phyloP scores from a whole-genome alignment of 768 basidiomycete genomes.

The Lactarius sp. region DNA sequence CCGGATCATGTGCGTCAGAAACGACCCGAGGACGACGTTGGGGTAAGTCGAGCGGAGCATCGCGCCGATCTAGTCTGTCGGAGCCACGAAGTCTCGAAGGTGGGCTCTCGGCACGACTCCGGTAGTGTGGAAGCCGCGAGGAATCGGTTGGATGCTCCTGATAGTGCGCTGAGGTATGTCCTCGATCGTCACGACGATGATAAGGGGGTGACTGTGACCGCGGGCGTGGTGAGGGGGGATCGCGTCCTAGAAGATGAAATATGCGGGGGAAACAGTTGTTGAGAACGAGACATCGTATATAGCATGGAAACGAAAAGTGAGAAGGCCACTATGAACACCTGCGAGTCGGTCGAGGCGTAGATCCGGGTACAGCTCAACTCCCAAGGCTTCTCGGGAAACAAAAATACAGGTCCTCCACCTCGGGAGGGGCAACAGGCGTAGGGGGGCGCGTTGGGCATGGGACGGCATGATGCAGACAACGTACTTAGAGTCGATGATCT shows the following conservation, averaged over 20 bases:
- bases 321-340: slow-evolving; percentile 26
- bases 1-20: slow-evolving; percentile 16
- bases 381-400: slow-evolving; percentile 25
- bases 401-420: slow-evolving; percentile 22
- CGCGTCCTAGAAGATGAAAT: slow-evolving; percentile 28
- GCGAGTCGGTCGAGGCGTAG: slow-evolving; percentile 22
- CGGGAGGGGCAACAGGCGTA: slow-evolving; percentile 21
- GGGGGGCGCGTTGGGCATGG: slow-evolving; percentile 14
- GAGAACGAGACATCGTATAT: slow-evolving; percentile 23
- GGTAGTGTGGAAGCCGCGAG: slow-evolving; percentile 10
- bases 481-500: slow-evolving; percentile 28
- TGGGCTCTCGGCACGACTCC: slow-evolving; percentile 19
- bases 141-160: slow-evolving; percentile 15
- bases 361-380: slow-evolving; percentile 25
- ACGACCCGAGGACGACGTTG: slow-evolving; percentile 19
- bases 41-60: slow-evolving; percentile 17
- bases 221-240: slow-evolving; percentile 22
- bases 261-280: slow-evolving; percentile 23
- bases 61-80: slow-evolving; percentile 12
- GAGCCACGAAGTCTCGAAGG: slow-evolving; percentile 13
- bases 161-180: slow-evolving; percentile 17
- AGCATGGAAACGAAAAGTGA: slow-evolving; percentile 25
- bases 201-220: slow-evolving; percentile 20
- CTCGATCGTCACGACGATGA: slow-evolving; percentile 18
- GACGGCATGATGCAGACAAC: slow-evolving; percentile 28